A percentile compares a stretch with the other conserved stretches of the same genome.
Evolutionary conservation across 208 protist genomes (phyloP).

Genomic region (Trypanosoma lewisi): DNA sequence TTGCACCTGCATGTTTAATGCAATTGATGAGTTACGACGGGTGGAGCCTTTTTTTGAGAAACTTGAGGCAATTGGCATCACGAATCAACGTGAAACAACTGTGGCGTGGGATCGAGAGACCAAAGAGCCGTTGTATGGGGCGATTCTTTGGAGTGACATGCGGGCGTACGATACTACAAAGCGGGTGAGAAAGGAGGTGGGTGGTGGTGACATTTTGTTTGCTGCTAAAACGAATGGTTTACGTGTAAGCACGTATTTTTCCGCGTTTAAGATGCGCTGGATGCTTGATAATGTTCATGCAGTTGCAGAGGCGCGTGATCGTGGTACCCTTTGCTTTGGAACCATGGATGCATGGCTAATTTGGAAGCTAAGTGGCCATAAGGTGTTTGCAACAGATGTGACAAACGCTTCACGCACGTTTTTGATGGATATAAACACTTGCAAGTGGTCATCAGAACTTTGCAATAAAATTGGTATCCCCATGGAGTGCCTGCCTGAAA

Average conservation of each 20-base stretch:
- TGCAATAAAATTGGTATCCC: slow-evolving; percentile 84
- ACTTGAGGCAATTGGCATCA: slow-evolving; percentile 92
- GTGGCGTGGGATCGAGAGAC: slow-evolving; percentile 97
- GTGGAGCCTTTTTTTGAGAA: slow-evolving; percentile 46
- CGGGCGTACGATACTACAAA: slow-evolving; percentile 65
- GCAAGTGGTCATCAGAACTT: slow-evolving; percentile 92
- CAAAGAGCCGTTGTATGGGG: slow-evolving; percentile 93
- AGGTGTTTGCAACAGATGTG: slow-evolving; percentile 94
- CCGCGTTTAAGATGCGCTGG: slow-evolving; percentile 96
- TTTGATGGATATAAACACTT: slow-evolving; percentile 96
- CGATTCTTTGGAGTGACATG: slow-evolving; percentile 93
- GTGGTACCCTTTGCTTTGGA: slow-evolving; percentile 87
- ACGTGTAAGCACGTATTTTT: slow-evolving; percentile 96
- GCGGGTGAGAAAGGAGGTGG: slow-evolving; percentile 36
- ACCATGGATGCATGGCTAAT: slow-evolving; percentile 98
- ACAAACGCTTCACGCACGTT: slow-evolving; percentile 98
- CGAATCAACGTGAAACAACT: slow-evolving; percentile 99
- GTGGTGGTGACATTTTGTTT: slow-evolving; percentile 44
- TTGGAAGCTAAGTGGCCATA: slow-evolving; percentile 90
- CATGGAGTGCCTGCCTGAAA: slow-evolving; percentile 83
- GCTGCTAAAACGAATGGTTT: slow-evolving; percentile 82
- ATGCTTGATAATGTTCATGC: slow-evolving; percentile 93
- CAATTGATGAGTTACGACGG: slow-evolving; percentile 38
- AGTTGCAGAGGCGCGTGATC: slow-evolving; percentile 68
- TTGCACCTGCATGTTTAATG: slow-evolving; percentile 72